A percentile compares a stretch with the other conserved stretches of the same genome.
phyloP scores from a whole-genome alignment of 2,329 filamentous ascomycete genomes.

The Drechslera avenae region DNA sequence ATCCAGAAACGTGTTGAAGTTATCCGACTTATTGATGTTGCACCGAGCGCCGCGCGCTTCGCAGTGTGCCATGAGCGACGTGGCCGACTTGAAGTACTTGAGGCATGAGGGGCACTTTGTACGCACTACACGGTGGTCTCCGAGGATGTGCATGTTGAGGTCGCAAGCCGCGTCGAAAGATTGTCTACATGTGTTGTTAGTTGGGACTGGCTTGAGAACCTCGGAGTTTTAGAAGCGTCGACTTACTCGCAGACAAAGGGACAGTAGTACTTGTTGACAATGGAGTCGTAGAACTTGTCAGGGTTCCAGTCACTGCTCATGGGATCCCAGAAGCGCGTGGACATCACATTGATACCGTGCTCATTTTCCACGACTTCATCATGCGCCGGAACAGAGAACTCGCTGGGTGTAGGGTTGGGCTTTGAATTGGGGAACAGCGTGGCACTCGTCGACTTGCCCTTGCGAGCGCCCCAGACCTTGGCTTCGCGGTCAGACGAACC shows the following conservation, averaged over 20 bases:
- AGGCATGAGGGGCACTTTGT: constrained; percentile 50
- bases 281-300: constrained; percentile 53
- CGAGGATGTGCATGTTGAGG: constrained; percentile 46
- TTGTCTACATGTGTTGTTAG: constrained; percentile 26
- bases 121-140: constrained; percentile 41
- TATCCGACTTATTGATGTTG: constrained; percentile 43
- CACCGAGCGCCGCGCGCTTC: constrained; percentile 43
- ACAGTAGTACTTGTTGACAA: constrained; percentile 58
- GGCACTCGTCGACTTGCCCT: constrained; percentile 28
- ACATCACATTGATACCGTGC: constrained; percentile 48
- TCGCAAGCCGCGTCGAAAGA: constrained; percentile 33
- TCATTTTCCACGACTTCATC: constrained; percentile 34
- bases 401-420: constrained; percentile 32
- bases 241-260: constrained; percentile 61
- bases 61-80: constrained; percentile 49
- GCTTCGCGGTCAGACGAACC: constrained; percentile 13
- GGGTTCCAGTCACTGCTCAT: constrained; percentile 55
- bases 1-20: constrained; percentile 46
- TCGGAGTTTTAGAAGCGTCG: background rate
- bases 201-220: background rate
- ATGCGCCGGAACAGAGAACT: constrained; percentile 38
- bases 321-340: constrained; percentile 57
- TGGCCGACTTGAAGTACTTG: constrained; percentile 48
- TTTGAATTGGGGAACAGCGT: constrained; percentile 47
- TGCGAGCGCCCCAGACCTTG: constrained; percentile 31